phyloP scores from a whole-genome alignment of 2,329 filamentous ascomycete genomes.

The Monosporascus sp. region DNA sequence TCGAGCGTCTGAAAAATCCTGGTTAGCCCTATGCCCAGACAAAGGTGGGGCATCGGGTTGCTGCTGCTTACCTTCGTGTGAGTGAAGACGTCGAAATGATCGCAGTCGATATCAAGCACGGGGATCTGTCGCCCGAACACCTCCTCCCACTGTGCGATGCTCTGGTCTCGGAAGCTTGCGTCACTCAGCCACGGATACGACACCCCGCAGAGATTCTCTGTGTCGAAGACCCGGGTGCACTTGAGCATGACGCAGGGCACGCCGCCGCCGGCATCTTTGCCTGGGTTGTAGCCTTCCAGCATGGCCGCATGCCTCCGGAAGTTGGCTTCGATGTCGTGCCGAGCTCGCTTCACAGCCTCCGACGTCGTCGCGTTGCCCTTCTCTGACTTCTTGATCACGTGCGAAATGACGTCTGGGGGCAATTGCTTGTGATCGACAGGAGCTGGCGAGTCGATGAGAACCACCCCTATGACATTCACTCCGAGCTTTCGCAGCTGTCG shows the following conservation, averaged over 20 bases:
- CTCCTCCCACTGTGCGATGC: constrained; percentile 16
- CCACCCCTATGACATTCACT: constrained; percentile 31
- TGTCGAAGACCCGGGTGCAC: constrained; percentile 15
- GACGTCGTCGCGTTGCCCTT: neutral
- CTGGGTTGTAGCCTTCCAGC: constrained; percentile 7
- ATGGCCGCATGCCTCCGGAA: constrained; percentile 8
- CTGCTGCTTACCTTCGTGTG: constrained; percentile 6
- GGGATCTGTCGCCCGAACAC: constrained; percentile 17
- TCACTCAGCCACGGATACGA: constrained; percentile 12
- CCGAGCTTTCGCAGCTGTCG: constrained; percentile 33
- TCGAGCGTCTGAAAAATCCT: neutral
- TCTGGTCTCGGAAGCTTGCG: constrained; percentile 1
- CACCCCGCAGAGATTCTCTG: constrained; percentile 15
- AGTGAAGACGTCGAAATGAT: constrained; percentile 25
- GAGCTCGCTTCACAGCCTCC: neutral
- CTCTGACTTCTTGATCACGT: constrained; percentile 2
- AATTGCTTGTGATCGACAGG: constrained; percentile 42
- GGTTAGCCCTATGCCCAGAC: neutral
- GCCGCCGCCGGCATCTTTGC: neutral
- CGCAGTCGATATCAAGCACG: constrained; percentile 20
- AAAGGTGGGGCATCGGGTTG: neutral
- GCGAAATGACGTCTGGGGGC: constrained; percentile 25
- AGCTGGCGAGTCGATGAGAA: constrained; percentile 40
- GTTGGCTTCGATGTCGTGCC: neutral
- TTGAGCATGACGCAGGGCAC: constrained; percentile 16